phyloP scores from a whole-genome alignment of 352 stramenopile species.

The Phytophthora pinifolia region DNA sequence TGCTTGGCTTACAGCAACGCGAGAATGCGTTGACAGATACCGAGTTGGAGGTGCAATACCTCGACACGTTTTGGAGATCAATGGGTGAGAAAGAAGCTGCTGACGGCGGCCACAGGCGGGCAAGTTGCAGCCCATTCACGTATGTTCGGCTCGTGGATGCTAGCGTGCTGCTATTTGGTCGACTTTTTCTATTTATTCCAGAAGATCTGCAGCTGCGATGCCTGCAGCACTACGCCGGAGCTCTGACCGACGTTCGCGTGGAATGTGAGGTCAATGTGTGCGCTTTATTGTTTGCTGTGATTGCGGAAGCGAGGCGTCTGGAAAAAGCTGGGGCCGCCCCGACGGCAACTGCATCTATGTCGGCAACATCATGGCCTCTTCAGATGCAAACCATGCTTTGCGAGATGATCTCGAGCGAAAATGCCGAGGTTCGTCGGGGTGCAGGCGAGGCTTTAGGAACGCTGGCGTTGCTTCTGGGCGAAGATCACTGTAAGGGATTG shows the following conservation, averaged over 20 bases:
- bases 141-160: conserved; percentile 80
- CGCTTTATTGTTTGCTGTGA: conserved; percentile 68
- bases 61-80: conserved; percentile 71
- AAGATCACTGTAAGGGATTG: conserved; percentile 49
- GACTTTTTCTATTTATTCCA: conserved; percentile 74
- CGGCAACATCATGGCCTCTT: conserved; percentile 50
- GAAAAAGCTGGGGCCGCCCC: conserved; percentile 20
- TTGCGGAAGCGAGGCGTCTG: conserved; percentile 48
- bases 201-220: conserved; percentile 85
- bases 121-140: conserved; percentile 72
- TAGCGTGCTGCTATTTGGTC: conserved; percentile 75
- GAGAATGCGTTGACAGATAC: conserved; percentile 81
- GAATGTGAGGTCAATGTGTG: conserved; percentile 82
- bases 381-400: conserved; percentile 83
- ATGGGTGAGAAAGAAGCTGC: conserved; percentile 34
- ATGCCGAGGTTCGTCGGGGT: conserved; percentile 60
- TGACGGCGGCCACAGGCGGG: conserved; percentile 33
- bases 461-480: conserved; percentile 48
- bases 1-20: conserved; percentile 62
- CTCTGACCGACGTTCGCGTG: conserved; percentile 56
- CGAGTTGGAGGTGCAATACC: conserved; percentile 83
- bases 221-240: conserved; percentile 73
- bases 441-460: conserved; percentile 76
- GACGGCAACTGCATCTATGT: conserved; percentile 21
- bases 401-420: conserved; percentile 75